Percentiles rank a stretch among this genome's conserved stretches.
phyloP scores from a whole-genome alignment of 2,329 filamentous ascomycete species.

The Podosphaera fusca region DNA sequence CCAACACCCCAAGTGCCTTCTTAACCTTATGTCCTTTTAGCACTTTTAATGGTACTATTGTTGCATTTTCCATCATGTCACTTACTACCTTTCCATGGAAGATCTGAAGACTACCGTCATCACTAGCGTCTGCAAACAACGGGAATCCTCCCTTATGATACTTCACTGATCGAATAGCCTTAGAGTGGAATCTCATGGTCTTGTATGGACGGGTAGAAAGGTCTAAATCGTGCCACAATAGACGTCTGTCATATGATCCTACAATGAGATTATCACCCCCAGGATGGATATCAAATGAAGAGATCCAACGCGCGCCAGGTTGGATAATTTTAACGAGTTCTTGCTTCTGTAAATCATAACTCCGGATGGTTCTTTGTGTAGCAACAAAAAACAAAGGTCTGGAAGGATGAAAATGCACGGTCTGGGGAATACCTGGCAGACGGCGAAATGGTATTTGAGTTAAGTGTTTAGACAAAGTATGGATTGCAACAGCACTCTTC shows the following conservation, averaged over 20 bases:
- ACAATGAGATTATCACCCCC: constrained; percentile 87
- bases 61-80: constrained; percentile 88
- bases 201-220: constrained; percentile 81
- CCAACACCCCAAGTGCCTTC: constrained; percentile 70
- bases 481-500: constrained; percentile 67
- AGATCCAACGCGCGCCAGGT: constrained; percentile 87
- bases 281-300: constrained; percentile 77
- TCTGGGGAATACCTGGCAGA: constrained; percentile 52
- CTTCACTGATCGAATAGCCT: constrained; percentile 72
- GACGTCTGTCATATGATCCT: constrained; percentile 76
- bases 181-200: constrained; percentile 80
- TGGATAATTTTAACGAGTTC: constrained; percentile 83
- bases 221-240: constrained; percentile 94
- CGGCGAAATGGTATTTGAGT: constrained; percentile 85
- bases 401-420: constrained; percentile 82
- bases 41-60: constrained; percentile 88
- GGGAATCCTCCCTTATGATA: constrained; percentile 64
- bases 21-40: constrained; percentile 74
- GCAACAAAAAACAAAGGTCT: constrained; percentile 90
- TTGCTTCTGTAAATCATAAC: constrained; percentile 81
- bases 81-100: constrained; percentile 93
- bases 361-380: constrained; percentile 76
- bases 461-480: constrained; percentile 83
- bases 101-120: constrained; percentile 83
- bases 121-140: constrained; percentile 82